Conservation (phyloP, 2,329 filamentous ascomycete species). For the Dactylonectria estremocensis region DNA sequence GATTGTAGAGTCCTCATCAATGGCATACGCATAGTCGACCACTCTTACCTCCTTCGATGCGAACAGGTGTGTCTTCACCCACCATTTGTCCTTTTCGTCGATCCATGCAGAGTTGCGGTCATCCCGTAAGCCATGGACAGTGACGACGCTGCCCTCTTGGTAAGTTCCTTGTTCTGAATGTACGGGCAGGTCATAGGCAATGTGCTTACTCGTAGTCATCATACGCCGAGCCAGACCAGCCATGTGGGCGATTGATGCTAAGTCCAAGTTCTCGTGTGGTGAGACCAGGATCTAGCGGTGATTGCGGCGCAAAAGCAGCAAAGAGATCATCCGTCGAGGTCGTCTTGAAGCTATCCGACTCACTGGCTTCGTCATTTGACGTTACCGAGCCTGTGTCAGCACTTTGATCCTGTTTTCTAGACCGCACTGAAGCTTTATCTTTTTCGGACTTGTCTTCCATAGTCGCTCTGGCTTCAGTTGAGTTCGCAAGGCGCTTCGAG, state of each 20-base stretch:
- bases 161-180: neutral
- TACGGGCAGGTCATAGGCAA: neutral
- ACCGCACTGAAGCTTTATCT: neutral
- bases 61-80: slow-evolving; percentile 3
- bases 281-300: neutral
- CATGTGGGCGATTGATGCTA: neutral
- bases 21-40: slow-evolving; percentile 8
- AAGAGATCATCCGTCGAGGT: neutral
- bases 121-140: slow-evolving; percentile 30
- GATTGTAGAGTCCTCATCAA: neutral
- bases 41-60: neutral
- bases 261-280: neutral
- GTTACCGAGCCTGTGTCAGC: neutral
- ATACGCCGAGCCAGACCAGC: neutral
- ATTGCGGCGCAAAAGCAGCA: neutral
- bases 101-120: slow-evolving; percentile 26
- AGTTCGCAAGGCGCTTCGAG: neutral
- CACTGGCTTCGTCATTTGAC: neutral
- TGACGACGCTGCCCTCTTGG: slow-evolving; percentile 20
- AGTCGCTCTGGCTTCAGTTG: neutral
- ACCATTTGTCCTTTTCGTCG: neutral
- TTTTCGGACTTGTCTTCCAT: neutral
- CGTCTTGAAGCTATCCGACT: neutral
- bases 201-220: slow-evolving; percentile 18
- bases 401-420: neutral